These are phyloP conservation scores for Nidula microcarpa DNA, from an alignment of 768 basidiomycete genomes.

Conservation along the genomic window DNA sequence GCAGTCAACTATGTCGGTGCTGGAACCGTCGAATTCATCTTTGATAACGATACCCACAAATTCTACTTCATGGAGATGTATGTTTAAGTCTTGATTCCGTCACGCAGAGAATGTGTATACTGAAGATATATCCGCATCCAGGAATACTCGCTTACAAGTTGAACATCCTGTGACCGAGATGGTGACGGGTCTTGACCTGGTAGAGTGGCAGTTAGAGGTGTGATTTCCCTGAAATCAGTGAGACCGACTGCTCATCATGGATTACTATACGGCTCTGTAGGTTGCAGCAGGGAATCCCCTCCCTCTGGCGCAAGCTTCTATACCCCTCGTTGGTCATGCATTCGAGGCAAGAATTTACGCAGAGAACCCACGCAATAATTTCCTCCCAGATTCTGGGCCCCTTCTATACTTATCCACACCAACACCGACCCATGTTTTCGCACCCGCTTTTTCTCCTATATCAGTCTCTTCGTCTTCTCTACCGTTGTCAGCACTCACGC, in stretches of 20 bases:
- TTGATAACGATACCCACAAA: slow-evolving; percentile 82
- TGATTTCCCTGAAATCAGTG: neutral
- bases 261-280: slow-evolving; percentile 23
- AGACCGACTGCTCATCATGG: neutral
- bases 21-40: slow-evolving; percentile 95
- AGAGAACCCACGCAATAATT: slow-evolving; percentile 90
- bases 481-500: slow-evolving; percentile 20
- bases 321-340: slow-evolving; percentile 88
- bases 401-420: slow-evolving; percentile 83
- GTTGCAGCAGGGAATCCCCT: slow-evolving; percentile 88
- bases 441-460: slow-evolving; percentile 35
- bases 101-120: neutral
- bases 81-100: slow-evolving; percentile 14
- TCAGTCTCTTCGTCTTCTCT: slow-evolving; percentile 15
- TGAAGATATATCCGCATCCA: slow-evolving; percentile 16
- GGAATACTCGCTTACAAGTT: slow-evolving; percentile 84
- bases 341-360: slow-evolving; percentile 97
- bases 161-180: slow-evolving; percentile 95
- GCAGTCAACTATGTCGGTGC: slow-evolving; percentile 92
- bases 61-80: slow-evolving; percentile 98
- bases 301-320: slow-evolving; percentile 69
- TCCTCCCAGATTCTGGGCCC: slow-evolving; percentile 86
- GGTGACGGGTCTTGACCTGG: slow-evolving; percentile 90
- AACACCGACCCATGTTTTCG: slow-evolving; percentile 64
- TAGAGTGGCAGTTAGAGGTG: slow-evolving; percentile 93